phyloP scores from a whole-genome alignment of 768 basidiomycete species.

The Harrya chromipes region DNA sequence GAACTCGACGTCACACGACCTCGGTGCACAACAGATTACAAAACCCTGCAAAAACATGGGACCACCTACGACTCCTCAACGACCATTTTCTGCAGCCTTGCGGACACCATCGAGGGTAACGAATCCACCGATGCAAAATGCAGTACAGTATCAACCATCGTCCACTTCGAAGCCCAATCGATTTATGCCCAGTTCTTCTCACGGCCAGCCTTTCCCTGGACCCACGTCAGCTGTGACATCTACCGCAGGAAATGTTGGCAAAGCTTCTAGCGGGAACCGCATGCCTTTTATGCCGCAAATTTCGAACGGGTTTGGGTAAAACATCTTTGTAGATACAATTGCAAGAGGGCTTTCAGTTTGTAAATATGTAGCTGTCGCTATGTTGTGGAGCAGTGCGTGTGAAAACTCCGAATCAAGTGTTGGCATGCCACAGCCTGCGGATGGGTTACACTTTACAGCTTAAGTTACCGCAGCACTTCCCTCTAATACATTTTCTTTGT shows the following conservation, averaged over 20 bases:
- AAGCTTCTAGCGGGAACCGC: slow-evolving; percentile 43
- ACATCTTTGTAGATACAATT: slow-evolving; percentile 3
- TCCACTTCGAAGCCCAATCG: slow-evolving; percentile 28
- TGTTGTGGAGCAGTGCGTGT: slow-evolving; percentile 8
- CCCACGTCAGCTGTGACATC: slow-evolving; percentile 1
- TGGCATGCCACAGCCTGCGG: slow-evolving; percentile 7
- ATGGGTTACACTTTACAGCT: neutral
- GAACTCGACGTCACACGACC: slow-evolving; percentile 7
- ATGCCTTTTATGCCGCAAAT: slow-evolving; percentile 48
- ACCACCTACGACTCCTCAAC: slow-evolving; percentile 51
- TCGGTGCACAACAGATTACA: slow-evolving; percentile 22
- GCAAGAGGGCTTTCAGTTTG: neutral
- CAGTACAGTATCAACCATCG: slow-evolving; percentile 1
- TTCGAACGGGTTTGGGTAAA: slow-evolving; percentile 31
- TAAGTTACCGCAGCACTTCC: slow-evolving; percentile 19
- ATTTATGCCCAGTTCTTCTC: slow-evolving; percentile 29
- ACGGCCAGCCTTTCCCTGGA: slow-evolving; percentile 23
- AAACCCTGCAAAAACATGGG: slow-evolving; percentile 39
- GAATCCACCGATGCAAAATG: slow-evolving; percentile 12
- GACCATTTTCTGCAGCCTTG: slow-evolving; percentile 22
- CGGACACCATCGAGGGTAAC: slow-evolving; percentile 27
- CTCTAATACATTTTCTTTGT: no score
- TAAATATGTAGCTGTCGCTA: no score
- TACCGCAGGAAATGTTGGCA: slow-evolving; percentile 2
- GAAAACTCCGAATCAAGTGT: slow-evolving; percentile 1